Conservation (phyloP, 73 alveolate genomes). For the Paramecium sexaurelia region DNA sequence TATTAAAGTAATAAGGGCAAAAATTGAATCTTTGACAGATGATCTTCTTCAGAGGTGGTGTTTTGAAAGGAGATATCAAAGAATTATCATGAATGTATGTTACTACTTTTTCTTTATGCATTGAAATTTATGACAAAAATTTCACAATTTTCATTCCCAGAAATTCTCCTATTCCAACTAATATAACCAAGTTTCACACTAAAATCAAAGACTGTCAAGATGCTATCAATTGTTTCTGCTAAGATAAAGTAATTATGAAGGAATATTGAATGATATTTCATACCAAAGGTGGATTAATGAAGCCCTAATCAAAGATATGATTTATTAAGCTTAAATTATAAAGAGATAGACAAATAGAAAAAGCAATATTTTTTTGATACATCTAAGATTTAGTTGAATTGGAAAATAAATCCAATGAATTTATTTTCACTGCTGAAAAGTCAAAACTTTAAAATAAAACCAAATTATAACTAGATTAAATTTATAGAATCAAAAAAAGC, state of each 20-base stretch:
- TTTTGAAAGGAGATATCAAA: conserved; percentile 92
- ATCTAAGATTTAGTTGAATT: conserved; percentile 64
- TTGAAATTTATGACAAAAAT: conserved; percentile 95
- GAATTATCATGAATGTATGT: conserved; percentile 94
- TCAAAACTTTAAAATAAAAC: conserved; percentile 77
- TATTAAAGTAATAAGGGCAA: conserved; percentile 87
- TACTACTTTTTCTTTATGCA: conserved; percentile 98
- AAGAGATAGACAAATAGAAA: conserved; percentile 83
- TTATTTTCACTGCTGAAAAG: conserved; percentile 85
- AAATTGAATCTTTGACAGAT: conserved; percentile 78
- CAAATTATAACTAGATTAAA: conserved; percentile 77
- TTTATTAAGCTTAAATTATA: conserved; percentile 85
- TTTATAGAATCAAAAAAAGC: conserved; percentile 70
- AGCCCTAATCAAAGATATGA: conserved; percentile 89
- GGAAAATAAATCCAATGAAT: conserved; percentile 88
- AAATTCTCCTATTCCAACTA: conserved; percentile 98
- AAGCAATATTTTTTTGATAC: conserved; percentile 24
- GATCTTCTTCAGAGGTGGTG: conserved; percentile 92
- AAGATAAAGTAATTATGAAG: conserved; percentile 95
- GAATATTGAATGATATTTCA: conserved; percentile 84
- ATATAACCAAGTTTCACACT: conserved; percentile 90
- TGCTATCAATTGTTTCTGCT: conserved; percentile 98
- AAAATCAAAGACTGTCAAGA: conserved; percentile 96
- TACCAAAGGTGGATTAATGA: conserved; percentile 90
- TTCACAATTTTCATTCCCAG: conserved; percentile 93